Percentiles rank a stretch among this genome's conserved stretches.
Conservation (phyloP, 208 protist genomes). For the Cochliopodium minus region DNA sequence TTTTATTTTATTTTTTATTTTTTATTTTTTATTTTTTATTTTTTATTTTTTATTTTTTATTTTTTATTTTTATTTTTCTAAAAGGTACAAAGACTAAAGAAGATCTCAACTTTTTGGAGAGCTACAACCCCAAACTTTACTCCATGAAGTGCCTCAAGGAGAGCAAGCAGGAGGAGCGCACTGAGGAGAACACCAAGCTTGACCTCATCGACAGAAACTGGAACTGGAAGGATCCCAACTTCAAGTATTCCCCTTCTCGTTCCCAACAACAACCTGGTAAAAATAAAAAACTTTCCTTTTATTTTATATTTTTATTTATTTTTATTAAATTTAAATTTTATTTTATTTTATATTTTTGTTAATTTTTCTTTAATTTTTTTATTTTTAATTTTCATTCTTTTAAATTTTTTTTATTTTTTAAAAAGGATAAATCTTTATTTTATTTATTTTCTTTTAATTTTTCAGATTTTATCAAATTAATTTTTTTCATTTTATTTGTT, state of each 20-base stretch:
- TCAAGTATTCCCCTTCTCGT: slow-evolving; percentile 7
- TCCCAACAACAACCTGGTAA: slow-evolving; percentile 14
- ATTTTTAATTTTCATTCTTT: neutral
- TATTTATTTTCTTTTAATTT: too few relatives aligned
- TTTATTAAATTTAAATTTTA: neutral
- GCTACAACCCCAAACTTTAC: neutral
- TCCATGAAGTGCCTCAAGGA: neutral
- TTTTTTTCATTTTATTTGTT: too few relatives aligned
- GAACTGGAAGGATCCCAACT: slow-evolving; percentile 16
- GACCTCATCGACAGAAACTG: slow-evolving; percentile 11
- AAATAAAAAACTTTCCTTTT: neutral
- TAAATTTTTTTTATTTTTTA: neutral
- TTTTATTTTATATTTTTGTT: neutral
- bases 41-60: too few relatives aligned
- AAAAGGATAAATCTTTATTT: too few relatives aligned
- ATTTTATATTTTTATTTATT: neutral
- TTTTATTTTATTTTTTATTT: too few relatives aligned
- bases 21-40: too few relatives aligned
- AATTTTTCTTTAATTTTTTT: neutral
- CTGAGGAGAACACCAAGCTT: neutral
- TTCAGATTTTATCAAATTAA: too few relatives aligned
- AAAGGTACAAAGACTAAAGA: too few relatives aligned
- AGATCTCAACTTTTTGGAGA: neutral
- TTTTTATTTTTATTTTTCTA: too few relatives aligned
- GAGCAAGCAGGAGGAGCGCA: neutral